phyloP scores from a whole-genome alignment of 179 eudicot genomes.

The Beta lomatogona region DNA sequence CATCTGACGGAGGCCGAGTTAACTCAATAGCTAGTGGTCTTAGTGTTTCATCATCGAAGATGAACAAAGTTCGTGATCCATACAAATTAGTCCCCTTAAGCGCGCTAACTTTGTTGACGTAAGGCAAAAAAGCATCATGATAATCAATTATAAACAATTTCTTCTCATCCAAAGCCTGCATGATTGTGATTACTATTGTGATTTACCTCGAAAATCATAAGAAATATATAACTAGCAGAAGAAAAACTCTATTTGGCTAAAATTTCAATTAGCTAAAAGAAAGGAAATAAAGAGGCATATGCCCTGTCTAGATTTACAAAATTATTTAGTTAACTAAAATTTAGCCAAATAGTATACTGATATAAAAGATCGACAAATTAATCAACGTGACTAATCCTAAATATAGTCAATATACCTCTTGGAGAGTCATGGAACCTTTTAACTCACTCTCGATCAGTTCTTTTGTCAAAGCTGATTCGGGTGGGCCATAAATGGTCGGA shows the following conservation, averaged over 20 bases:
- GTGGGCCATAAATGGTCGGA: constrained; percentile 63
- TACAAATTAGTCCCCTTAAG: constrained; percentile 51
- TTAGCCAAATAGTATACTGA: no score
- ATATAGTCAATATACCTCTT: constrained; percentile 39
- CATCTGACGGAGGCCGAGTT: constrained; percentile 43
- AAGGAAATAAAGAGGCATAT: neutral
- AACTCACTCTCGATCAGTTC: constrained; percentile 49
- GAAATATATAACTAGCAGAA: no score
- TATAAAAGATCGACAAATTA: no score
- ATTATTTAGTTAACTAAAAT: no score
- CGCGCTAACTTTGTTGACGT: constrained; percentile 54
- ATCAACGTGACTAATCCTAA: no score
- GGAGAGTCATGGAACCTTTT: constrained; percentile 46
- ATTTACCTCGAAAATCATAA: no score
- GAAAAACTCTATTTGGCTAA: no score
- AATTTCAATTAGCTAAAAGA: neutral
- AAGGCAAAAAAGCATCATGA: constrained; percentile 62
- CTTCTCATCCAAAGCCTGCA: constrained; percentile 55
- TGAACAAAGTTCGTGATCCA: constrained; percentile 64
- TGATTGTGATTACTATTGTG: neutral
- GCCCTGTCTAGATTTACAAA: neutral
- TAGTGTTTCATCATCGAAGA: constrained; percentile 36
- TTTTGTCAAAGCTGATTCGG: constrained; percentile 64
- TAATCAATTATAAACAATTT: constrained; percentile 64
- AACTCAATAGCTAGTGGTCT: constrained; percentile 64